Evolutionary conservation across 768 basidiomycete genomes (phyloP), one percentile per base, ranked within the genome.

Genomic region (Agaricus sinodeliciosus): DNA sequence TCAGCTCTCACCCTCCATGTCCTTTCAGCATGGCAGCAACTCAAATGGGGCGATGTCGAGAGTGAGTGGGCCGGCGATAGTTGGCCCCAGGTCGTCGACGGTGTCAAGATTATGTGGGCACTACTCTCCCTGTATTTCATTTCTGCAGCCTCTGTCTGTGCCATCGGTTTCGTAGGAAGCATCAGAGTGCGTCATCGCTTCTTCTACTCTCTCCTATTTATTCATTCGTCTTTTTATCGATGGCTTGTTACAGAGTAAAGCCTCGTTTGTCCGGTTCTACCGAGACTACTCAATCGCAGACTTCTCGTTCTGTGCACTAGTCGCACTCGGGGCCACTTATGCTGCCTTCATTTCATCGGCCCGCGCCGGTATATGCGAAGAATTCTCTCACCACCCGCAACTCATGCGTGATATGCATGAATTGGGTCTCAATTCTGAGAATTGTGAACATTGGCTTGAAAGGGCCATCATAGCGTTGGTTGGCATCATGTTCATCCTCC

Each of bases 221-320:
- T 44, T 43, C 31, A 55, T 44, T 31, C 35, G 12, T 26, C 45
- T 18, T 19, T 8, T 43, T 0, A 7, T 31, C 11, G 31, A 31
- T 3, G 22, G 22, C 22, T 22, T 22, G 22, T 5, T 31, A 48
- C 41, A 90, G 88, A 77, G 72, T 62, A 78, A 79, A 56, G 72
- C 82, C 3, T 69, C 80, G 0, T 79, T 82, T 57, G 80, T 91
- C 47, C 85, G 85, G 50, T 82, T 91, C 59, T 91, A 89, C 69
- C 82, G 88, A 56, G 87, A 88, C 70, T 90, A 84, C 58, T 81
- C 87, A 51, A 81, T 88, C 57, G 88, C 84, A 48, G 87, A 90
- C 68, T 82, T 90, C 62, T 76, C 77, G 3, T 85, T 87, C 67
- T 80, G 80, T 65, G 73, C 81, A 5, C 70, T 87, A 50, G 76